These are phyloP conservation scores for Pseudogymnoascus sp. DNA, from an alignment of 2,329 filamentous ascomycete species.

Conservation along the genomic window DNA sequence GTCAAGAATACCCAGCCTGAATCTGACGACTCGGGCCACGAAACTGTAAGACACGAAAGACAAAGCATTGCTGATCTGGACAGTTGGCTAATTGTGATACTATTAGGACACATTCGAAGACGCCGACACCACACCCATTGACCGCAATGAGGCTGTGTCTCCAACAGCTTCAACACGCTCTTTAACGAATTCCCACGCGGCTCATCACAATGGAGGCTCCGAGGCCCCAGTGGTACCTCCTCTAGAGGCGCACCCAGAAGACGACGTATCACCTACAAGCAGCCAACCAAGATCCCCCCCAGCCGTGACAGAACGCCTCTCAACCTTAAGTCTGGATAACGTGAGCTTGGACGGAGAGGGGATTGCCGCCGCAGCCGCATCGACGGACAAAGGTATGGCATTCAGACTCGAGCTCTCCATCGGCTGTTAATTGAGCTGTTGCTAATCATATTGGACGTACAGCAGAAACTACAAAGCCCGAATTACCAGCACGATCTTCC, in stretches of 20 bases:
- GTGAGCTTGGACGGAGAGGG: constrained; percentile 56
- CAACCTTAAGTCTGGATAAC: constrained; percentile 48
- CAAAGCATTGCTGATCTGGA: not conserved
- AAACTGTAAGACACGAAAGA: not conserved
- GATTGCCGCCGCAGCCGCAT: not conserved
- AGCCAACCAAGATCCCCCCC: constrained; percentile 39
- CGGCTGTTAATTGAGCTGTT: not conserved
- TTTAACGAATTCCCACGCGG: not conserved
- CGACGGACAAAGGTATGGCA: not conserved
- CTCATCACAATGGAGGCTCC: not conserved
- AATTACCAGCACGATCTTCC: constrained; percentile 30
- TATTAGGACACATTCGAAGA: constrained; percentile 73
- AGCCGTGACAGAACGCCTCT: constrained; percentile 40
- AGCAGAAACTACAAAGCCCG: constrained; percentile 13
- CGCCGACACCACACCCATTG: constrained; percentile 46
- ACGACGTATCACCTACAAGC: constrained; percentile 15
- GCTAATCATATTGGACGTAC: not conserved
- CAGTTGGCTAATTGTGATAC: not conserved
- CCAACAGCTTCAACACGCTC: not conserved
- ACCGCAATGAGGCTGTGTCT: constrained; percentile 2
- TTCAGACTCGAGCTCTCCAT: not conserved
- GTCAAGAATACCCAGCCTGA: not conserved
- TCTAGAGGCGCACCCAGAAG: constrained; percentile 25
- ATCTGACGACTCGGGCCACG: constrained; percentile 1
- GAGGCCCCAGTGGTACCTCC: constrained; percentile 31